These are phyloP conservation scores for Rhizopogon sp. DNA, from an alignment of 768 basidiomycete genomes.

Conservation along the genomic window DNA sequence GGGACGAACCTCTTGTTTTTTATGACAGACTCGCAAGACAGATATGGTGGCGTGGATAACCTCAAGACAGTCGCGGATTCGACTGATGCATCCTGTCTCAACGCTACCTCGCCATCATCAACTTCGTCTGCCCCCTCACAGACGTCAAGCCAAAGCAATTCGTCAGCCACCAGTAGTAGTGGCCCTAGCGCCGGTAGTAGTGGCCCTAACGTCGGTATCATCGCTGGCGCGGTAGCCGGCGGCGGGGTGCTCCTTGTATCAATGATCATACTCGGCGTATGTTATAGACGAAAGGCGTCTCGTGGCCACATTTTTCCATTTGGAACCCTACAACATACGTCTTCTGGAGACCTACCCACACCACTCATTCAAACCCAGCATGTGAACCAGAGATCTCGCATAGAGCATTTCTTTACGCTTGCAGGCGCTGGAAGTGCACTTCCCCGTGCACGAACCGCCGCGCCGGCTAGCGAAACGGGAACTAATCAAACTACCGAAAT, in stretches of 20 bases:
- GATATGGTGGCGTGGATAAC: constrained; percentile 59
- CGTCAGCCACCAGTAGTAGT: constrained; percentile 16
- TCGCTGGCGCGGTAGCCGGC: constrained; percentile 46
- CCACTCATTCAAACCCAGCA: constrained; percentile 1
- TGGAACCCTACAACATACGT: too few species aligned
- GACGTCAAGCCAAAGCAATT: constrained; percentile 15
- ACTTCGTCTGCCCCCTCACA: constrained; percentile 24
- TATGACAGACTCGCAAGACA: constrained; percentile 45
- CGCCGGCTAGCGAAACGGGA: constrained; percentile 3
- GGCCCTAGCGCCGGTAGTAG: constrained; percentile 38
- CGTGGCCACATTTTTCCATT: neutral
- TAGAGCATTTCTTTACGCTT: constrained; percentile 17
- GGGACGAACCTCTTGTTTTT: constrained; percentile 56
- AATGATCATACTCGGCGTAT: constrained; percentile 44
- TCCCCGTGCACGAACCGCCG: constrained; percentile 8
- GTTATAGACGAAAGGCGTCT: constrained; percentile 27
- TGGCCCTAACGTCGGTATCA: constrained; percentile 41
- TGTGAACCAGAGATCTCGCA: constrained; percentile 13
- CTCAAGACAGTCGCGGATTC: constrained; percentile 41
- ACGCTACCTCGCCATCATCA: constrained; percentile 46
- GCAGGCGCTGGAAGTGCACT: constrained; percentile 13
- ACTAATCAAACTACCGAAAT: neutral
- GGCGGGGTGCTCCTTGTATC: constrained; percentile 47
- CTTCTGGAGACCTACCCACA: neutral
- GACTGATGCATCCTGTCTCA: constrained; percentile 48